Evolutionary conservation across 768 basidiomycete genomes (phyloP), one percentile per base, ranked within the genome.

Genomic region (Mycena pura): DNA sequence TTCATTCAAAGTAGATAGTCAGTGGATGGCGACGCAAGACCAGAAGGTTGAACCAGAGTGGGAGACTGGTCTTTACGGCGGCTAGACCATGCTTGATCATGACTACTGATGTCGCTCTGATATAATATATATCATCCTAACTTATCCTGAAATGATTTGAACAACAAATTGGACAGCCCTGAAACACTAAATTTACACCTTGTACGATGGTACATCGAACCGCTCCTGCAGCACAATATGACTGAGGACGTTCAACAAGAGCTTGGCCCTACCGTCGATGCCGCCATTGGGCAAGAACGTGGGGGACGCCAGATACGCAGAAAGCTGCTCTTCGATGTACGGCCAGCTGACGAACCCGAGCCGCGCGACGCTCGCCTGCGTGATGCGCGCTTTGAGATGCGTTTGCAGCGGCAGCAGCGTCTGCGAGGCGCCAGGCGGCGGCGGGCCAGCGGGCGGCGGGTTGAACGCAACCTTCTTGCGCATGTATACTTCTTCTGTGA

Each of bases 171-270:
- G n/a, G n/a, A n/a, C n/a, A n/a, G n/a, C n/a, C n/a, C n/a, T n/a
- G n/a, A n/a, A n/a, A n/a, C n/a, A n/a, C n/a, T n/a, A n/a, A n/a
- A n/a, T 36, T 17, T 36, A 36, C 17, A 36, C 34, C 34, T 36
- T 36, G 34, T 52, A 25, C n/a, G n/a, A n/a, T n/a, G 64, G 64
- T 3, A 66, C 27, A 22, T 50, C n/a, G 43, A 66, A 66, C 15
- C 51, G 55, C 52, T 66, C 65, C 31, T 66, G 65, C 11, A 66
- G 47, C 14, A 66, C 61, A 19, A 66, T 50, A 28, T 41, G 60
- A 39, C 61, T 59, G 10, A 62, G 52, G 3, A 66, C 57, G 5
- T 17, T 34, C 15, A 66, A 19, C 1, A 66, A 36, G 14, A 59
- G 25, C 6, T 52, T 38, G 5, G 61, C 61, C n/a, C 57, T 25